phyloP scores from a whole-genome alignment of 2,329 filamentous ascomycete species.

The Ceratocystis huliohia region DNA sequence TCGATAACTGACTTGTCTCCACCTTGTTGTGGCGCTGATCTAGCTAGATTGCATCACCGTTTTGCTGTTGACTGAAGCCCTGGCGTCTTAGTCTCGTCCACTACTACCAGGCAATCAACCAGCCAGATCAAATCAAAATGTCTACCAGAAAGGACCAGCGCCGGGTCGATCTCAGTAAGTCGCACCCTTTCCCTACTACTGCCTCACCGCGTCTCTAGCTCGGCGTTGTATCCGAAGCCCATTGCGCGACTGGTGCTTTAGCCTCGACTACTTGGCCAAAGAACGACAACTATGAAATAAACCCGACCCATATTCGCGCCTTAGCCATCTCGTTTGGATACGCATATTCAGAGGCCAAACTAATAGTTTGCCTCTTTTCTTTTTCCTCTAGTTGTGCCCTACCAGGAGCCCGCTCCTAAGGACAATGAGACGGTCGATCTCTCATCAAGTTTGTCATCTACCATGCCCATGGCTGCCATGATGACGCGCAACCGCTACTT shows the following conservation, averaged over 20 bases:
- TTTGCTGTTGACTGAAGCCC: neutral
- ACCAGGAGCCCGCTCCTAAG: slow-evolving; percentile 60
- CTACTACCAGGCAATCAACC: neutral
- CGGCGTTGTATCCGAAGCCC: neutral
- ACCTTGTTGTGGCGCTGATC: neutral
- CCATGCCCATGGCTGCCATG: slow-evolving; percentile 90
- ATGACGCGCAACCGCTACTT: slow-evolving; percentile 80
- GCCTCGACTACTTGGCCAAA: neutral
- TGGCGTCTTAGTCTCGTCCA: neutral
- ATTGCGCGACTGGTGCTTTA: neutral
- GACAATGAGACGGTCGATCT: slow-evolving; percentile 52
- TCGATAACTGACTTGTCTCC: neutral
- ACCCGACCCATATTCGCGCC: neutral
- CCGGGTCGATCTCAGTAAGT: slow-evolving; percentile 56
- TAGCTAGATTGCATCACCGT: neutral
- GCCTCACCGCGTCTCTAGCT: neutral
- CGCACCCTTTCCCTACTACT: neutral
- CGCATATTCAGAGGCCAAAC: neutral
- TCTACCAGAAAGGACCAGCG: slow-evolving; percentile 64
- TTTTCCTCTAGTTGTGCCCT: slow-evolving; percentile 60
- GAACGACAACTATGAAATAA: neutral
- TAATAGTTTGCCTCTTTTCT: neutral
- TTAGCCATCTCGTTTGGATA: neutral
- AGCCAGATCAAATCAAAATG: slow-evolving; percentile 34
- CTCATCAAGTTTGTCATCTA: slow-evolving; percentile 57